Conservation (phyloP, 2,329 filamentous ascomycete genomes). For the Pyrenochaeta sp. region DNA sequence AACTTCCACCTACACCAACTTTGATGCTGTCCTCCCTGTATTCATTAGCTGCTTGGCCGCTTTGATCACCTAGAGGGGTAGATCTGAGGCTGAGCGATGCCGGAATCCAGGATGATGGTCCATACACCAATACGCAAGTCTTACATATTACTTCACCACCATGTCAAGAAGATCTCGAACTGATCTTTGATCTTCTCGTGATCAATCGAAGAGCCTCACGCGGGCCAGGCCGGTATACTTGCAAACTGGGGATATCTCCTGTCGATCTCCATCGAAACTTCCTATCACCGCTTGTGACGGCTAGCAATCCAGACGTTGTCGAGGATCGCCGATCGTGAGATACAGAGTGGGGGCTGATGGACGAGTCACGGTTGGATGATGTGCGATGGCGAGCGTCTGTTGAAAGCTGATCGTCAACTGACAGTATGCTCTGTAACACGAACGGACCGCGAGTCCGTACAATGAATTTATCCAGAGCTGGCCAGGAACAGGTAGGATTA, state of each 20-base stretch:
- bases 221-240: background rate
- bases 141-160: background rate
- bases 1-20: slow-evolving; percentile 24
- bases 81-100: slow-evolving; percentile 4
- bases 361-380: slow-evolving; percentile 8
- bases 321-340: slow-evolving; percentile 3
- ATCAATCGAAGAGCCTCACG: background rate
- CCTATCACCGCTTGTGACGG: no score
- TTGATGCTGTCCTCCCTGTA: slow-evolving; percentile 22
- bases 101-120: slow-evolving; percentile 2
- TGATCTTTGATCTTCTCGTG: background rate
- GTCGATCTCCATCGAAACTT: background rate
- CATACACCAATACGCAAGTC: slow-evolving; percentile 1
- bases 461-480: slow-evolving; percentile 25
- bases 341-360: no score
- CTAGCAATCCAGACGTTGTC: background rate
- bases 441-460: slow-evolving; percentile 44
- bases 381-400: slow-evolving; percentile 16
- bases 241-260: background rate
- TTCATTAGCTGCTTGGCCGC: slow-evolving; percentile 25
- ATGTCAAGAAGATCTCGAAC: background rate
- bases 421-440: slow-evolving; percentile 6
- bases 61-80: slow-evolving; percentile 13
- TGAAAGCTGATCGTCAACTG: slow-evolving; percentile 3
- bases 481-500: slow-evolving; percentile 18